phyloP scores from a whole-genome alignment of 2,329 filamentous ascomycete species.

The Fusarium annulatum region DNA sequence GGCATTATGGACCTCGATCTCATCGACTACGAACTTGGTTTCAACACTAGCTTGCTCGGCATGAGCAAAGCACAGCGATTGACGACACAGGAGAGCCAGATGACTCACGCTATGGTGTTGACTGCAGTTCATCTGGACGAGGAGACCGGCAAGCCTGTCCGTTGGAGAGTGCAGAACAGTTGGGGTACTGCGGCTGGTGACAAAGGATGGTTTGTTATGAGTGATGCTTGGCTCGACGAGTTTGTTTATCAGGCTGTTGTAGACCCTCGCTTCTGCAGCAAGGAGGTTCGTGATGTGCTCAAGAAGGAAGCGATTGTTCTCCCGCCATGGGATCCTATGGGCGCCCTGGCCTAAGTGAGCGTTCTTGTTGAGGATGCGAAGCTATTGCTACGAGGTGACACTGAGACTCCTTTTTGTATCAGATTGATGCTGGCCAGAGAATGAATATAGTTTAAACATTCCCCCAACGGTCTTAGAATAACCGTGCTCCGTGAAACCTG shows the following conservation, averaged over 20 bases:
- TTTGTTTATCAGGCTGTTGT: conserved; percentile 90
- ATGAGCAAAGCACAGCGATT: conserved; percentile 82
- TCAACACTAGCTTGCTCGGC: conserved; percentile 78
- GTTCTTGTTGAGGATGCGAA: not conserved
- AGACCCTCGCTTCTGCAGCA: conserved; percentile 74
- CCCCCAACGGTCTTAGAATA: not conserved
- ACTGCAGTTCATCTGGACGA: conserved; percentile 84
- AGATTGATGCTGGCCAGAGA: not conserved
- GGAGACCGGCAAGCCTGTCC: conserved; percentile 68
- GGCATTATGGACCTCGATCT: conserved; percentile 86
- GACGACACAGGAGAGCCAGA: conserved; percentile 77
- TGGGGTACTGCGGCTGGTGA: conserved; percentile 79
- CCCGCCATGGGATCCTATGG: conserved; percentile 85
- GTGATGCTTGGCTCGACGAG: conserved; percentile 80
- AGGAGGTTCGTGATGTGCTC: conserved; percentile 76
- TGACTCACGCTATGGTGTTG: conserved; percentile 95
- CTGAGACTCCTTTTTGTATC: not conserved
- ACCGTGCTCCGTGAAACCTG: not conserved
- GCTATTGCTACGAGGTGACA: not conserved
- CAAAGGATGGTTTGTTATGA: conserved; percentile 92
- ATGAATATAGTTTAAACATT: not conserved
- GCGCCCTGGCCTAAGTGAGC: conserved; percentile 68
- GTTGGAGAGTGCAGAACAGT: conserved; percentile 90
- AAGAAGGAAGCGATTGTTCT: conserved; percentile 76
- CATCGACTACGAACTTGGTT: conserved; percentile 84